These are phyloP conservation scores for Luzula sylvatica DNA, from an alignment of 176 grass and related monocot genomes.

Conservation along the genomic window DNA sequence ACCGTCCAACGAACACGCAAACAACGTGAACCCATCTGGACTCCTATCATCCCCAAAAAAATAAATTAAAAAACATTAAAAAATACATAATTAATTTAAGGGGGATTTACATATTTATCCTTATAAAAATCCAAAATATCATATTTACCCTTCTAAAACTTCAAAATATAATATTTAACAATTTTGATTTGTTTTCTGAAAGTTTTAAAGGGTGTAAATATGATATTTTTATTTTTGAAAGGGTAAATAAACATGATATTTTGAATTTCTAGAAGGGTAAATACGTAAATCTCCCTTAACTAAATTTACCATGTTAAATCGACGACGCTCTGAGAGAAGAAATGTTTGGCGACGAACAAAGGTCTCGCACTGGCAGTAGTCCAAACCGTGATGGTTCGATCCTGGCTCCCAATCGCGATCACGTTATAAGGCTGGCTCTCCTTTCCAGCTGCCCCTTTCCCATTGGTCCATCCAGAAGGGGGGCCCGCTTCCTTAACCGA, in stretches of 20 bases:
- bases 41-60: conserved; percentile 85
- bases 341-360: conserved; percentile 96
- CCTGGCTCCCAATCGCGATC: conserved; percentile 98
- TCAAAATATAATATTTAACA: no score
- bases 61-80: no score
- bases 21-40: conserved; percentile 92
- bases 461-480: conserved; percentile 73
- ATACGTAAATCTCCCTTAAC: not conserved
- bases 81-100: no score
- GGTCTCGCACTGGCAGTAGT: conserved; percentile 86
- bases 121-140: no score
- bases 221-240: no score
- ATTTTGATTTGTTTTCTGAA: not conserved
- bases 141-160: no score
- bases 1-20: conserved; percentile 94
- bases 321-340: conserved; percentile 93
- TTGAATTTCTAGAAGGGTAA: no score
- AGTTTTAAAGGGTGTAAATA: no score
- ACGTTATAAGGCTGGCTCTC: conserved; percentile 92
- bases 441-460: conserved; percentile 45
- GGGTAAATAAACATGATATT: no score
- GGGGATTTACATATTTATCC: no score
- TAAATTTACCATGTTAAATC: conserved; percentile 83
- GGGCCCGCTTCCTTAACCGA: conserved; percentile 5
- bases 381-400: conserved; percentile 97